Evolutionary conservation across 1,284 basidiomycete genomes (phyloP).

Genomic region (Pisolithus thermaeus): DNA sequence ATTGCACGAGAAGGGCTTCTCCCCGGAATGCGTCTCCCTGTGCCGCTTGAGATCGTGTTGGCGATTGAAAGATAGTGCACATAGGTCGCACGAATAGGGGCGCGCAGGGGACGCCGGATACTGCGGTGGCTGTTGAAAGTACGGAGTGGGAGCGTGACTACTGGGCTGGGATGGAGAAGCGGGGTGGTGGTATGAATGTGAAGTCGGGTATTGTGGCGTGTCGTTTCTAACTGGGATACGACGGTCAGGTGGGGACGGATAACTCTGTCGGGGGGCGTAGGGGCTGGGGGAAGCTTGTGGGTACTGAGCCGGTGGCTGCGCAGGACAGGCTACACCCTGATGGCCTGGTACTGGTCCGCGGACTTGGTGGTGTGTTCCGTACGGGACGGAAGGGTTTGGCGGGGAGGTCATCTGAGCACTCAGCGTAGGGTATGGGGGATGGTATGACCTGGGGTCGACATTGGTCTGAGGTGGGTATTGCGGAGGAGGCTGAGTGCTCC

Average conservation of each 20-base stretch:
- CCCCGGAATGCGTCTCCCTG: constrained; percentile 73
- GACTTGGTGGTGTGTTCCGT: constrained; percentile 10
- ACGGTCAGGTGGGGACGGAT: constrained; percentile 21
- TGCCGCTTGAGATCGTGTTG: constrained; percentile 79
- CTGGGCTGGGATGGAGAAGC: constrained; percentile 16
- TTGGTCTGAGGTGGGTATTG: constrained; percentile 20
- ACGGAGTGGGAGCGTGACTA: constrained; percentile 17
- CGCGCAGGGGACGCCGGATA: constrained; percentile 62
- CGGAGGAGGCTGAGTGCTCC: constrained; percentile 14
- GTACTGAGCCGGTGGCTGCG: constrained; percentile 19
- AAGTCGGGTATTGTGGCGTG: constrained; percentile 22
- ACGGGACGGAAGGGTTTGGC: constrained; percentile 12
- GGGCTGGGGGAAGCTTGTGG: constrained; percentile 11
- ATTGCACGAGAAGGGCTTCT: constrained; percentile 75
- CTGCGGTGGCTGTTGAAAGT: constrained; percentile 32
- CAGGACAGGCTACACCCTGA: constrained; percentile 15
- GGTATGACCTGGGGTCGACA: constrained; percentile 15
- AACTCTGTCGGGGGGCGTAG: constrained; percentile 25
- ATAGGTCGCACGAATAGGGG: constrained; percentile 72
- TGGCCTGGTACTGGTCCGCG: constrained; percentile 5
- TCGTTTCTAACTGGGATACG: constrained; percentile 10
- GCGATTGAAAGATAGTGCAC: constrained; percentile 75
- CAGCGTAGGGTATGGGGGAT: constrained; percentile 18
- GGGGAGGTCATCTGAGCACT: constrained; percentile 17
- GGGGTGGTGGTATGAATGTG: constrained; percentile 22